Evolutionary conservation across 1,284 basidiomycete species (phyloP).

Genomic region (Blastosporella zonata): DNA sequence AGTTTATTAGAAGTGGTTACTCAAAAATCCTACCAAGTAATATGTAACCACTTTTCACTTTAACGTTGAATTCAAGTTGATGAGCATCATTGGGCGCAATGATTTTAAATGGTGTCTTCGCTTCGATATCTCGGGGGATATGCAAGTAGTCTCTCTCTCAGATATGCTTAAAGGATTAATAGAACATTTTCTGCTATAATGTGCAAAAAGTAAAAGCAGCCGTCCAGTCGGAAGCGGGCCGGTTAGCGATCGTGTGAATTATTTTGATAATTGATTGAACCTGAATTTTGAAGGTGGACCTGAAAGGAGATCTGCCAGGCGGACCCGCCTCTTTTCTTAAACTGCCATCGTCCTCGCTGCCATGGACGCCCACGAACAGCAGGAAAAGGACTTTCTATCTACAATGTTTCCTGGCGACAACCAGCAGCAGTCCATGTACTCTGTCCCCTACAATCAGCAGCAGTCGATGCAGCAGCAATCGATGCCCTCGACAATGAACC

Average conservation of each 20-base stretch:
- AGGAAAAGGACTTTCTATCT: conserved; percentile 41
- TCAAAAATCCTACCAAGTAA: too few relatives aligned
- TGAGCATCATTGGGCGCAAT: too few relatives aligned
- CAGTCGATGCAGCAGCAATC: conserved; percentile 10
- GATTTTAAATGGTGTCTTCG: too few relatives aligned
- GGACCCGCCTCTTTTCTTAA: conserved; percentile 2
- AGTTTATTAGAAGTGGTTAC: too few relatives aligned
- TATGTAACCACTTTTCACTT: too few relatives aligned
- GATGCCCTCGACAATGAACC: conserved; percentile 15
- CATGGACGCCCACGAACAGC: conserved; percentile 31
- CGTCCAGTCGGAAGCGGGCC: neutral
- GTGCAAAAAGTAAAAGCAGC: neutral
- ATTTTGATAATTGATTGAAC: conserved; percentile 5
- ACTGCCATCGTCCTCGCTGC: conserved; percentile 6
- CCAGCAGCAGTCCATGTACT: conserved; percentile 21
- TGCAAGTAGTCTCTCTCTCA: too few relatives aligned
- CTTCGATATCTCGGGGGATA: too few relatives aligned
- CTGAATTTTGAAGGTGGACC: conserved; percentile 9
- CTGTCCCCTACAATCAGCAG: conserved; percentile 13
- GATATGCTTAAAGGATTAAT: too few relatives aligned
- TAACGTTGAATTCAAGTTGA: too few relatives aligned
- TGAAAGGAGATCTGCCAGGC: neutral
- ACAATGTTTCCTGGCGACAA: conserved; percentile 38
- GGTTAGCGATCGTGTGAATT: conserved; percentile 14
- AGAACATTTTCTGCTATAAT: neutral